Conservation (phyloP, 2,329 filamentous ascomycete genomes). For the Rutstroemia sp. region DNA sequence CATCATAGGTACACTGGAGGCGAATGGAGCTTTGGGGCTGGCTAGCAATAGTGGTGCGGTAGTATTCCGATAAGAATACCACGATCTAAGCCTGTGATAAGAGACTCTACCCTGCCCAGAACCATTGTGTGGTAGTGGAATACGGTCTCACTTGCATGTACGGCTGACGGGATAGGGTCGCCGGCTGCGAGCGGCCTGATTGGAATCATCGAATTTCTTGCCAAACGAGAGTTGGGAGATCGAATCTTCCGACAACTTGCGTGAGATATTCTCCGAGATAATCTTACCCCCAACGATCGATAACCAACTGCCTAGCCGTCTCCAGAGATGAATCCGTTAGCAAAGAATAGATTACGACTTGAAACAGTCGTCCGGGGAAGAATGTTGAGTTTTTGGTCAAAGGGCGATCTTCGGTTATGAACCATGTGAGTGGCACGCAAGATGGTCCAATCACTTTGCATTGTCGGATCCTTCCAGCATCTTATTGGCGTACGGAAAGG, state of each 20-base stretch:
- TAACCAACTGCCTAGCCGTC: no score
- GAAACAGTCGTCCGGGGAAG: background rate
- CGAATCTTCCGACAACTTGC: background rate
- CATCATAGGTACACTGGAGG: background rate
- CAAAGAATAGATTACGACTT: background rate
- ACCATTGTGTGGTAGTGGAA: background rate
- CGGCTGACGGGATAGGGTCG: background rate
- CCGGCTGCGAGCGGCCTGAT: background rate
- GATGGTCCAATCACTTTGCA: background rate
- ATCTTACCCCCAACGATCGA: no score
- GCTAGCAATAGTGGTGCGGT: background rate
- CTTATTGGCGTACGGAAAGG: background rate
- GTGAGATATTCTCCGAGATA: background rate
- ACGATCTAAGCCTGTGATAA: background rate
- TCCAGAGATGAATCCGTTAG: no score
- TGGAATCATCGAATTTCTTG: no score
- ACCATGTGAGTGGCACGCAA: no score
- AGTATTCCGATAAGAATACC: background rate
- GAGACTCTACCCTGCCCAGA: background rate
- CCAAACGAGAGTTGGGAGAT: background rate
- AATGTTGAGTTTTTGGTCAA: background rate
- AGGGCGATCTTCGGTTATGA: background rate
- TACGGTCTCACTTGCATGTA: slow-evolving; percentile 8
- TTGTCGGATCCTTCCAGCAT: background rate
- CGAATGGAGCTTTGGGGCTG: background rate